These are phyloP conservation scores for Polyporus arcularius DNA, from an alignment of 768 basidiomycete genomes.

Conservation along the genomic window DNA sequence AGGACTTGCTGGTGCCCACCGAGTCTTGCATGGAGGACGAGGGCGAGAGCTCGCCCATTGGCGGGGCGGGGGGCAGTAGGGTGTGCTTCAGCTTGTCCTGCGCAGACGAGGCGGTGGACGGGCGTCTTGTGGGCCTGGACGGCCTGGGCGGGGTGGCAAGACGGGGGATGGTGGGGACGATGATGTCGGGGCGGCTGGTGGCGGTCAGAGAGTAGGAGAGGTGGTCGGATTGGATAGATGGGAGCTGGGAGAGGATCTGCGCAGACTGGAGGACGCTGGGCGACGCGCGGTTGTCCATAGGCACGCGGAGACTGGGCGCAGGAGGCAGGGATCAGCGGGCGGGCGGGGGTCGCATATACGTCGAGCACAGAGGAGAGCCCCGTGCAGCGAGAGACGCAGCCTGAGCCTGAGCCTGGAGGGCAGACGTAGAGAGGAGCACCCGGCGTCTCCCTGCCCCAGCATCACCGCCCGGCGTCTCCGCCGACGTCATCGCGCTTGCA, in stretches of 20 bases:
- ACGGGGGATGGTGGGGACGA: slow-evolving; percentile 35
- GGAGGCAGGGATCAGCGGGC: not conserved
- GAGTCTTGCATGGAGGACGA: slow-evolving; percentile 10
- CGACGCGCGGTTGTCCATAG: slow-evolving; percentile 9
- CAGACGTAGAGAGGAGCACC: not conserved
- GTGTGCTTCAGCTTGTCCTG: slow-evolving; percentile 35
- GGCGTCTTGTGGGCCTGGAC: slow-evolving; percentile 34
- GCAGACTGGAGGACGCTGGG: slow-evolving; percentile 8
- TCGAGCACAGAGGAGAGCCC: not conserved
- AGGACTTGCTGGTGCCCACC: not conserved
- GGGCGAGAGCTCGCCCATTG: slow-evolving; percentile 19
- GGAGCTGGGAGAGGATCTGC: slow-evolving; percentile 12
- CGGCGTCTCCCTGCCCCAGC: not conserved
- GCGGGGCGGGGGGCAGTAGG: slow-evolving; percentile 39
- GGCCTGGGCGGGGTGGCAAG: slow-evolving; percentile 32
- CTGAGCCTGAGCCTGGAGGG: too few relatives aligned
- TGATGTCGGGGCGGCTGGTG: slow-evolving; percentile 19
- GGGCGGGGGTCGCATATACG: not conserved
- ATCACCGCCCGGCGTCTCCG: not conserved
- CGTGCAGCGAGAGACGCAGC: not conserved
- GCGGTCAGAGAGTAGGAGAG: slow-evolving; percentile 25
- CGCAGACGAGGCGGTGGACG: slow-evolving; percentile 46
- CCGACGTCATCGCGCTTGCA: too few relatives aligned
- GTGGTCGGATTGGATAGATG: slow-evolving; percentile 15
- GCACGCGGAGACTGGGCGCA: not conserved